A percentile compares a stretch with the other conserved stretches of the same genome.
phyloP scores from a whole-genome alignment of 106 monocot genomes.

The Allium cepa region DNA sequence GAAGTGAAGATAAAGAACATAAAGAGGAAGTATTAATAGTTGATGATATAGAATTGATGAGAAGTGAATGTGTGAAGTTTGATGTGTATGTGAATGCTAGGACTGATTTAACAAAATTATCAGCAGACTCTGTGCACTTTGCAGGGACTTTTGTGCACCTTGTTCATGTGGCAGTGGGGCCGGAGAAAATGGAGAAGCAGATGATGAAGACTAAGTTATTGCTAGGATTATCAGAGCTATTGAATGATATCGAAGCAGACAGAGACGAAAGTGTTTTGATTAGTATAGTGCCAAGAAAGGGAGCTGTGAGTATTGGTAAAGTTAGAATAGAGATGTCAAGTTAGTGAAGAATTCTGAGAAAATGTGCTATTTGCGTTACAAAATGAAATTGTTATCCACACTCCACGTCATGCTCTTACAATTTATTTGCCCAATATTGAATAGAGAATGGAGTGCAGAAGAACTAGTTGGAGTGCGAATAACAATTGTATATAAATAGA shows the following conservation, averaged over 20 bases:
- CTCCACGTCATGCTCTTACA: no score
- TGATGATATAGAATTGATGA: conserved; percentile 18
- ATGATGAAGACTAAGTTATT: background rate
- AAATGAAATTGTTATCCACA: no score
- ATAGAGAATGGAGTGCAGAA: no score
- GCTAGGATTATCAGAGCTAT: background rate
- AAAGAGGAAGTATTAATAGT: conserved; percentile 31
- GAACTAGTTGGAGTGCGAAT: background rate
- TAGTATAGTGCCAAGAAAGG: background rate
- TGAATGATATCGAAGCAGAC: conserved; percentile 1
- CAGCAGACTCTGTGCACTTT: conserved; percentile 8
- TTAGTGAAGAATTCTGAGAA: background rate
- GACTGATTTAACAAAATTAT: background rate
- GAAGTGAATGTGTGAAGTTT: conserved; percentile 19
- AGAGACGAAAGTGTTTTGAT: background rate
- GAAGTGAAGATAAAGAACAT: conserved; percentile 12
- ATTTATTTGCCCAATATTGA: no score
- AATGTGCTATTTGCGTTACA: background rate
- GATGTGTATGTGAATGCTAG: conserved; percentile 44
- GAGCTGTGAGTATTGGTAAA: background rate
- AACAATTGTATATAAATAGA: background rate
- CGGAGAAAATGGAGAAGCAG: background rate
- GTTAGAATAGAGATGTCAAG: conserved; percentile 1
- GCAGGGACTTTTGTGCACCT: conserved; percentile 2
- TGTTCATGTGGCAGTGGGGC: background rate